Conservation (phyloP, 805 yeast genomes). For the Ogataea nonfermentans region DNA sequence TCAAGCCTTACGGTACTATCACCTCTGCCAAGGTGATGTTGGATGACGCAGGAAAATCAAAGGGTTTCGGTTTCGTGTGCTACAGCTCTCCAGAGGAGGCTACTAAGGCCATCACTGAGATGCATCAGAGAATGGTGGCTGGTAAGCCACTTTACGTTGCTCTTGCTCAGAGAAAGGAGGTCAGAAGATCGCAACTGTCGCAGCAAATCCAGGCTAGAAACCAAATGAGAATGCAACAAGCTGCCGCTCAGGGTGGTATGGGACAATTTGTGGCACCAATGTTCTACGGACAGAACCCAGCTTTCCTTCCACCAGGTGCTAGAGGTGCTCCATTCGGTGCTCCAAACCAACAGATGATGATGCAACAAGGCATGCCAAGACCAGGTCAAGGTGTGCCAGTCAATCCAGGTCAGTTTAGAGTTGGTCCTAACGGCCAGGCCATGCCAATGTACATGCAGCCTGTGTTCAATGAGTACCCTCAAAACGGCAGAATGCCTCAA, state of each 20-base stretch:
- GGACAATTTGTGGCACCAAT: constrained; percentile 86
- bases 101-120: constrained; percentile 95
- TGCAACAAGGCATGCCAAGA: constrained; percentile 64
- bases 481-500: constrained; percentile 49
- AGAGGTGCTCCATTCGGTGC: constrained; percentile 79
- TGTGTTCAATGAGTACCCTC: constrained; percentile 64
- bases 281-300: constrained; percentile 83
- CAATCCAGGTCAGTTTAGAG: constrained; percentile 55
- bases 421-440: constrained; percentile 85
- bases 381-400: constrained; percentile 57
- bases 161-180: constrained; percentile 97
- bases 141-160: constrained; percentile 98
- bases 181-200: constrained; percentile 93
- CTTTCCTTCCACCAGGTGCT: constrained; percentile 66
- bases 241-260: constrained; percentile 81
- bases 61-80: constrained; percentile 98
- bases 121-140: constrained; percentile 94
- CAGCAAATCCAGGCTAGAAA: constrained; percentile 98
- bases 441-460: constrained; percentile 83
- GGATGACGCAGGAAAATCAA: constrained; percentile 91
- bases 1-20: constrained; percentile 89
- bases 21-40: constrained; percentile 96
- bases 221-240: constrained; percentile 98
- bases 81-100: constrained; percentile 98
- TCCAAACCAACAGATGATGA: constrained; percentile 78